Percentiles rank a stretch among this genome's conserved stretches.
Conservation (phyloP, 2,329 filamentous ascomycete genomes). For the Lasiodiplodia sp. region DNA sequence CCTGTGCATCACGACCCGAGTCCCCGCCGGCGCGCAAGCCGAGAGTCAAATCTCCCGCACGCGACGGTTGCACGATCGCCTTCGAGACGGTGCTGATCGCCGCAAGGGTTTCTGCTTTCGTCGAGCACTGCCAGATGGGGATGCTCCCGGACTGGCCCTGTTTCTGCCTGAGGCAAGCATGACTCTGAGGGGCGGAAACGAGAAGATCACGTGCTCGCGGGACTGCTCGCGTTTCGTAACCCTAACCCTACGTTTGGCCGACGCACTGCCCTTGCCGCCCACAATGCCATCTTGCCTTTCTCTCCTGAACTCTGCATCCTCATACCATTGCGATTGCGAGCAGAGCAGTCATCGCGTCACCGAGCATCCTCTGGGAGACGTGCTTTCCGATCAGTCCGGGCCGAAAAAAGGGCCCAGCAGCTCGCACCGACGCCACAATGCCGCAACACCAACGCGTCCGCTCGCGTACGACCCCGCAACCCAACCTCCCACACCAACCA, state of each 20-base stretch:
- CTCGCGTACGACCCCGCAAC: constrained; percentile 42
- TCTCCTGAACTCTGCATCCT: background rate
- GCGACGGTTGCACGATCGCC: constrained; percentile 24
- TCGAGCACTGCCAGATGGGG: constrained; percentile 1
- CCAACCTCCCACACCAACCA: constrained; percentile 34
- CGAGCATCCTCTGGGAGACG: background rate
- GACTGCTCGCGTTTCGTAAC: background rate
- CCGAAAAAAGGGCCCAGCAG: background rate
- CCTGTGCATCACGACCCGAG: constrained; percentile 2
- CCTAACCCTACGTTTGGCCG: constrained; percentile 6
- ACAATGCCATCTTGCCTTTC: background rate
- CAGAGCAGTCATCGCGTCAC: background rate
- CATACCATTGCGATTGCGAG: background rate
- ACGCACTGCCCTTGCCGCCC: background rate
- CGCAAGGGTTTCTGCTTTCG: constrained; percentile 17
- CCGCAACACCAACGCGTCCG: constrained; percentile 40
- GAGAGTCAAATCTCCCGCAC: constrained; percentile 19
- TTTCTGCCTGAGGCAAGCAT: constrained; percentile 1
- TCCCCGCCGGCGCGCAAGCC: constrained; percentile 9
- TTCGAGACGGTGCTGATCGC: constrained; percentile 19
- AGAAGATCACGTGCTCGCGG: background rate
- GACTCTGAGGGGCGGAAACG: background rate
- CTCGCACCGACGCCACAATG: constrained; percentile 2
- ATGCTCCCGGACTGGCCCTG: background rate
- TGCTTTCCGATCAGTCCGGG: background rate